phyloP scores from a whole-genome alignment of 2,329 filamentous ascomycete genomes.

The Rosellinia necatrix region DNA sequence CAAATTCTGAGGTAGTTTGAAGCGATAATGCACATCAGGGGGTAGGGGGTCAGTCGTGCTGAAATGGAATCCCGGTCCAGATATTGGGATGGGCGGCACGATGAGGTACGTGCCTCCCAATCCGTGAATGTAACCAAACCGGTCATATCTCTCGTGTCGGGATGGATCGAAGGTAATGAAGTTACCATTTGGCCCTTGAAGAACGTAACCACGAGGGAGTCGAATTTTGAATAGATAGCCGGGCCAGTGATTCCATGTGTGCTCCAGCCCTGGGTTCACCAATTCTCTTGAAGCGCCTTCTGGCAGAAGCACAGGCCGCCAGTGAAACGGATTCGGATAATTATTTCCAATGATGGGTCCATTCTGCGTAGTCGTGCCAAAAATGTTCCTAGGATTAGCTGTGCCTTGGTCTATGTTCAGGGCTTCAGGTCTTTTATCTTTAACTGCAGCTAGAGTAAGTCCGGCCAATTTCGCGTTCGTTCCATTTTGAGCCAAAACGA shows the following conservation, averaged over 20 bases:
- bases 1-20: constrained; percentile 4
- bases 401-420: background rate
- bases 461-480: background rate
- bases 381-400: constrained; percentile 13
- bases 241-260: constrained; percentile 2
- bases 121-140: constrained; percentile 6
- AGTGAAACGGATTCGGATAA: background rate
- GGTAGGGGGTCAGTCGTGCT: constrained; percentile 2
- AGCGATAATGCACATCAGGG: constrained; percentile 1
- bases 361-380: background rate
- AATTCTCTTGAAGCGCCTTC: background rate
- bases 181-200: constrained; percentile 8
- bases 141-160: constrained; percentile 8
- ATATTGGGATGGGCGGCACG: background rate
- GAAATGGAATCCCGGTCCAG: background rate
- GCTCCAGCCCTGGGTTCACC: background rate
- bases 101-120: constrained; percentile 17
- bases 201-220: constrained; percentile 3
- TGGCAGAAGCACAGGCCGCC: background rate
- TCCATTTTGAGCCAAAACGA: constrained; percentile 12
- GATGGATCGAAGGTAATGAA: constrained; percentile 18
- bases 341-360: background rate
- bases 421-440: background rate
- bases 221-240: constrained; percentile 21
- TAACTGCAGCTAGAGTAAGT: no score